Conservation (phyloP, 495 filamentous ascomycete genomes). For the Letharia columbiana region DNA sequence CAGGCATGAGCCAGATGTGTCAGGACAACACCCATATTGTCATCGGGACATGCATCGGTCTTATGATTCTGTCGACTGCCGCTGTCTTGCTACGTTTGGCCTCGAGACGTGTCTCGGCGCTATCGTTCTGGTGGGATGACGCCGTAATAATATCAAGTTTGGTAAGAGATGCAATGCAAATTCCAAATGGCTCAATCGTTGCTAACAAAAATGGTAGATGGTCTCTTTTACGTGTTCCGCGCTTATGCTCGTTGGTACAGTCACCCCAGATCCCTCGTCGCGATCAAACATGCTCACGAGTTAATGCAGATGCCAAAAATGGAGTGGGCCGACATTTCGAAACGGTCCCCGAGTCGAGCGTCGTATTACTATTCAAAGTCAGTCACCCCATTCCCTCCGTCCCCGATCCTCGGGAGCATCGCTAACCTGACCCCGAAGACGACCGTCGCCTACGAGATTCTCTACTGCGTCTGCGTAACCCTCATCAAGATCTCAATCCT, state of each 20-base stretch:
- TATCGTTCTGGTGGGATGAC: slow-evolving; percentile 13
- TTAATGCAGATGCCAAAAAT: neutral
- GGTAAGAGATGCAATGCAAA: neutral
- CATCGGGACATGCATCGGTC: slow-evolving; percentile 1
- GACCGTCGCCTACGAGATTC: slow-evolving; percentile 19
- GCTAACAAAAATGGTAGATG: neutral
- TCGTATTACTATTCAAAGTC: slow-evolving; percentile 8
- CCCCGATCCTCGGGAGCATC: neutral
- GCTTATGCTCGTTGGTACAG: neutral
- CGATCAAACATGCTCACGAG: neutral
- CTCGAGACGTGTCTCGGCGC: slow-evolving; percentile 6
- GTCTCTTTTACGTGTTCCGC: neutral
- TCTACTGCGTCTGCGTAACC: slow-evolving; percentile 25
- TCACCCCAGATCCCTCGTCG: neutral
- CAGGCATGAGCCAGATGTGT: slow-evolving; percentile 13
- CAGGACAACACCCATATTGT: neutral
- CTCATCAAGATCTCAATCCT: slow-evolving; percentile 26
- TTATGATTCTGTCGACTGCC: neutral
- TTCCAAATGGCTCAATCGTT: neutral
- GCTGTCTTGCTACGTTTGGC: slow-evolving; percentile 5
- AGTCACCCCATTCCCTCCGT: neutral
- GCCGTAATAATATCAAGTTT: slow-evolving; percentile 5
- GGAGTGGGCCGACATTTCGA: slow-evolving; percentile 12
- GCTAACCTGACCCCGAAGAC: neutral
- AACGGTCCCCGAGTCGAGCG: slow-evolving; percentile 1